Percentiles rank a stretch among this genome's conserved stretches.
Evolutionary conservation across 176 grass and related monocot genomes (phyloP).

Genomic region (Triticum monococcum): DNA sequence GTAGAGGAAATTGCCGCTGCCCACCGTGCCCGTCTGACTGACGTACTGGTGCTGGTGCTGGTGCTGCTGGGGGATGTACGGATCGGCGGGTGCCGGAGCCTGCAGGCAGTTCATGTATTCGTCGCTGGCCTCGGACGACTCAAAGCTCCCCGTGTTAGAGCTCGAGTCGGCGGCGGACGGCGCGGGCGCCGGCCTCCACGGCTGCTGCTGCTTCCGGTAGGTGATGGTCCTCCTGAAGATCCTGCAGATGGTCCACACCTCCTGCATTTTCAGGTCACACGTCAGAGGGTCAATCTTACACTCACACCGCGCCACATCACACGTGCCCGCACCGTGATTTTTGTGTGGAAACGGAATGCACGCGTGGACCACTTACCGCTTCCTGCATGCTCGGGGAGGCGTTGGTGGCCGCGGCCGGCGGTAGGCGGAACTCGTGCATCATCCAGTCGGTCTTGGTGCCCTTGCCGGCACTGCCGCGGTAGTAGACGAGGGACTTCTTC

Average conservation of each 20-base stretch:
- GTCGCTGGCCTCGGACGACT: constrained; percentile 53
- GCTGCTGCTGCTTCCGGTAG: constrained; percentile 53
- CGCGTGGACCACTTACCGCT: constrained; percentile 38
- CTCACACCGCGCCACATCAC: too few relatives aligned
- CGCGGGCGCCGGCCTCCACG: constrained; percentile 32
- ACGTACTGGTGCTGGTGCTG: constrained; percentile 12
- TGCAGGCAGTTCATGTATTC: constrained; percentile 45
- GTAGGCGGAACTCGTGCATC: constrained; percentile 97
- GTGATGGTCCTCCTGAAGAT: constrained; percentile 73
- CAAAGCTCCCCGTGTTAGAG: constrained; percentile 67
- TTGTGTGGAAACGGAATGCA: not conserved
- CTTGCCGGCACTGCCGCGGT: constrained; percentile 80
- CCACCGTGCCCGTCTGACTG: not conserved
- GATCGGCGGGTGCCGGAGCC: constrained; percentile 6
- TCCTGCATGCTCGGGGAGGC: constrained; percentile 57
- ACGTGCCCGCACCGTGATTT: not conserved
- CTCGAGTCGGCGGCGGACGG: constrained; percentile 40
- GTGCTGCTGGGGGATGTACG: not conserved
- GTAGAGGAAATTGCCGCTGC: not conserved
- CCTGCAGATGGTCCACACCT: constrained; percentile 89
- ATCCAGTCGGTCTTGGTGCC: constrained; percentile 95
- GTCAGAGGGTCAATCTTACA: not conserved
- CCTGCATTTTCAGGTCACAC: constrained; percentile 41
- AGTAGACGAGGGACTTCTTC: constrained; percentile 93
- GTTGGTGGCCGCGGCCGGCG: constrained; percentile 28